Evolutionary conservation across 306 rosid genomes (phyloP), one percentile per base, ranked within the genome.

Genomic region (cucumber (Cucumis sativus)): DNA sequence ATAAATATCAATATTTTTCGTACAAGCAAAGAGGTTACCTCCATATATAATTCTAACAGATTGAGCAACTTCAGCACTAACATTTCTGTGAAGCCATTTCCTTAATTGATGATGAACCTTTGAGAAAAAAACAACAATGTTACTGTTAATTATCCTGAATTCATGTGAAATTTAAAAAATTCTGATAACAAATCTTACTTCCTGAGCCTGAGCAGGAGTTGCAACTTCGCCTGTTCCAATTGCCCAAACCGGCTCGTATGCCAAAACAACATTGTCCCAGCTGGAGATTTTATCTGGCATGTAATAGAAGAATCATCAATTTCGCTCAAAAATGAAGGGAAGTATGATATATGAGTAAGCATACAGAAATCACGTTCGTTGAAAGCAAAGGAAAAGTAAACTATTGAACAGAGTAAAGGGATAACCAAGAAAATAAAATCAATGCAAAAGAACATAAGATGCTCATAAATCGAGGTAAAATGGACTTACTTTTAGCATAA

Each of bases 31-130:
- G 37, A 25, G 68, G 61, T 45, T 91, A 93, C 98, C 98, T 87
- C 98, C 98, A 83, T 91, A 91, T 81, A 93, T 91, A 45, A 93
- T 90, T 85, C 97, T 87, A 78, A 88, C 79, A 54, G 91, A 84
- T n/a, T 84, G 80, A 79, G 97, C 92, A 2, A 93, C 96, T 71
- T 84, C 84, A 73, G 93, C 80, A 73, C 90, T 77, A 67, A 83
- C 90, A 66, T 91, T 91, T 74, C 58, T 81, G 52, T 76, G 82
- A 80, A 93, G 75, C 97, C 92, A 93, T 81, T 91, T 91, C 89
- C 98, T 88, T 82, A 93, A 80, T 68, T 88, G 94, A 81, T 67
- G 85, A 88, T 93, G 98, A 79, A 88, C 98, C 98, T 91, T 37
- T 20, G 30, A 28, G 30, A 3, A 9, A 60, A 71, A 70, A 82